Evolutionary conservation across 2,329 filamentous ascomycete species (phyloP).

Genomic region (Orbilia quercus): DNA sequence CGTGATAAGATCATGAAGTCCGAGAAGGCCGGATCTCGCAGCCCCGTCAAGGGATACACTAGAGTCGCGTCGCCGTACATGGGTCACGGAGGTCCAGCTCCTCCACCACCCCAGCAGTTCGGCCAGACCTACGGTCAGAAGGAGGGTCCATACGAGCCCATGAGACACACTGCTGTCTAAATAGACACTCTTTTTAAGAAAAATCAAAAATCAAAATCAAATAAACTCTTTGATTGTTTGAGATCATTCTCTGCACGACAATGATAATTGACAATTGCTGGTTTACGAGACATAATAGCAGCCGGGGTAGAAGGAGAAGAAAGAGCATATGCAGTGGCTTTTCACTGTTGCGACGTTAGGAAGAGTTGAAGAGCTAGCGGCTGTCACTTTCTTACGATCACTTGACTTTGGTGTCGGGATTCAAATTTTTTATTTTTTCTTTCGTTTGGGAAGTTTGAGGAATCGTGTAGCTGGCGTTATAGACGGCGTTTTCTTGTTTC

Average conservation of each 20-base stretch:
- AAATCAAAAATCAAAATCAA: too few relatives aligned
- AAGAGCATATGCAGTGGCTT: background rate
- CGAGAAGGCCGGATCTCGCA: constrained; percentile 34
- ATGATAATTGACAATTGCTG: constrained; percentile 1
- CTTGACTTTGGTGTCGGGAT: constrained; percentile 9
- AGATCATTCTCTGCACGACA: background rate
- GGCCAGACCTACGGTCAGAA: constrained; percentile 41
- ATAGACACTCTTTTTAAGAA: background rate
- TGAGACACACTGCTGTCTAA: constrained; percentile 57
- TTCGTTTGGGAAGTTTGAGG: constrained; percentile 6
- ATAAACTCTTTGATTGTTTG: background rate
- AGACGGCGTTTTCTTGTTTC: constrained; percentile 34
- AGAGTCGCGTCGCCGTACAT: constrained; percentile 58
- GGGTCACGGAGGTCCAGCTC: constrained; percentile 39
- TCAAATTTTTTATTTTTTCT: constrained; percentile 7
- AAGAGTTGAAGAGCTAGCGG: background rate
- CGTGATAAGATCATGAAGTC: constrained; percentile 57
- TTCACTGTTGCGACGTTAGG: background rate
- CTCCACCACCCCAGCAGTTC: constrained; percentile 43
- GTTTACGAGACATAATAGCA: constrained; percentile 14
- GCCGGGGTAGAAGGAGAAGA: background rate
- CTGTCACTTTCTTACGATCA: constrained; percentile 34
- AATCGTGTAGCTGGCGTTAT: constrained; percentile 32
- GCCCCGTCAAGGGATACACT: constrained; percentile 56
- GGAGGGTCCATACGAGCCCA: constrained; percentile 58